A percentile compares a stretch with the other conserved stretches of the same genome.
Evolutionary conservation across 2,329 filamentous ascomycete genomes (phyloP).

Genomic region (Helotiales sp.): DNA sequence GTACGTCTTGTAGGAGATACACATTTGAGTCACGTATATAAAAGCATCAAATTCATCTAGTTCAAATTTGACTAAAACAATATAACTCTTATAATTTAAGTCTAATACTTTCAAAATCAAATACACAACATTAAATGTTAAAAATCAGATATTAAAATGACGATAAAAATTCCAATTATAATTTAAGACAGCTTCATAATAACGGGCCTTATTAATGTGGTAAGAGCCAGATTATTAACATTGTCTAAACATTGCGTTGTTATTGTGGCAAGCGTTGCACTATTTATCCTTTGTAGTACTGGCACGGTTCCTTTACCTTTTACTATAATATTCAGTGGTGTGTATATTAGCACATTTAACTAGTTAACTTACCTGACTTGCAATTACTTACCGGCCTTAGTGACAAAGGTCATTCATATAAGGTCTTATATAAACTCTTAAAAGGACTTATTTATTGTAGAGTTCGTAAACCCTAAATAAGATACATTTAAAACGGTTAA

Average conservation of each 20-base stretch:
- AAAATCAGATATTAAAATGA: no score
- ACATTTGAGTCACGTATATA: no score
- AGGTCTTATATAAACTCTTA: not conserved
- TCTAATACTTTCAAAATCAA: no score
- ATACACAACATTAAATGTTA: no score
- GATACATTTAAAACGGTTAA: not conserved
- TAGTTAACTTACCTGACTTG: not conserved
- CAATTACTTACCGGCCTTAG: not conserved
- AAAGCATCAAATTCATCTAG: no score
- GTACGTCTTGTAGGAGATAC: no score
- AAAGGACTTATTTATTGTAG: no score
- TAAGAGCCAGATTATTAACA: not conserved
- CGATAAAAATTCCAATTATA: no score
- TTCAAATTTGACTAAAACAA: no score
- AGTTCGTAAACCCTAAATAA: no score
- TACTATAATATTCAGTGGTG: not conserved
- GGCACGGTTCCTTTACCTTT: not conserved
- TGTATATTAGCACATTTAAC: not conserved
- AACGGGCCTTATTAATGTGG: not conserved
- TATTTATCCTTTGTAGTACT: not conserved
- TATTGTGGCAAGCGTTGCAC: not conserved
- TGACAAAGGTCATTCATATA: not conserved
- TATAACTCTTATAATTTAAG: no score
- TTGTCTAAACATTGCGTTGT: not conserved
- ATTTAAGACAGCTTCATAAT: not conserved